Conservation (phyloP, 2,329 filamentous ascomycete genomes). For the Hypomyces perniciosus region DNA sequence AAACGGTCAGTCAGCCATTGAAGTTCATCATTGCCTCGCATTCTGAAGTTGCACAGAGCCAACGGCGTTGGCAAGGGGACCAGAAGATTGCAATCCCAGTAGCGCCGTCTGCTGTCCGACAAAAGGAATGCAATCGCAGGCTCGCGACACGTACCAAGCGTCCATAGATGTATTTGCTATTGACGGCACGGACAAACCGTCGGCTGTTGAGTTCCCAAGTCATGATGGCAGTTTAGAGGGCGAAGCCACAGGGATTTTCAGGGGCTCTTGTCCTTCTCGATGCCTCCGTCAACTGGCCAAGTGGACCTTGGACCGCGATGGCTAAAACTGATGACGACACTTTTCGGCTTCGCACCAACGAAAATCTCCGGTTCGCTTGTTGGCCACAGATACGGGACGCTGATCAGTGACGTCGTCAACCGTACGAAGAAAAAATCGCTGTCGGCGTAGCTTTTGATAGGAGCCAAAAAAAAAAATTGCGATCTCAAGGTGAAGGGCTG, state of each 20-base stretch:
- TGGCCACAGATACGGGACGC: background rate
- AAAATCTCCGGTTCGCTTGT: background rate
- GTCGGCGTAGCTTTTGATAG: too few relatives aligned
- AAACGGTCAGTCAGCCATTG: slow-evolving; percentile 20
- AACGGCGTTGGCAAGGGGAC: too few relatives aligned
- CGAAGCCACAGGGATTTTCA: background rate
- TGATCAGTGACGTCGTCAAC: too few relatives aligned
- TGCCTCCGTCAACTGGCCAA: too few relatives aligned
- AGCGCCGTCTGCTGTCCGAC: slow-evolving; percentile 13
- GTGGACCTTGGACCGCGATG: too few relatives aligned
- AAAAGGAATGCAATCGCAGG: background rate
- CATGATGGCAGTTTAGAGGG: slow-evolving; percentile 33
- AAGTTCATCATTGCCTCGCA: background rate
- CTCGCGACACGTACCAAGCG: slow-evolving; percentile 55
- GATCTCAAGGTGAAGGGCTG: too few relatives aligned
- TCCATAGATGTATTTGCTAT: slow-evolving; percentile 62
- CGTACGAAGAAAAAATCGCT: too few relatives aligned
- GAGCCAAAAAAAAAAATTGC: too few relatives aligned
- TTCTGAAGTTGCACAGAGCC: too few relatives aligned
- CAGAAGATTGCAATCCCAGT: background rate
- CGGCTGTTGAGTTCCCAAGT: slow-evolving; percentile 53
- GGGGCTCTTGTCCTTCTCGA: background rate
- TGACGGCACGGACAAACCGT: slow-evolving; percentile 59
- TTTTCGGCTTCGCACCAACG: background rate
- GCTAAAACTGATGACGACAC: background rate